phyloP scores from a whole-genome alignment of 176 grass and related monocot species.

The Musa beccarii region DNA sequence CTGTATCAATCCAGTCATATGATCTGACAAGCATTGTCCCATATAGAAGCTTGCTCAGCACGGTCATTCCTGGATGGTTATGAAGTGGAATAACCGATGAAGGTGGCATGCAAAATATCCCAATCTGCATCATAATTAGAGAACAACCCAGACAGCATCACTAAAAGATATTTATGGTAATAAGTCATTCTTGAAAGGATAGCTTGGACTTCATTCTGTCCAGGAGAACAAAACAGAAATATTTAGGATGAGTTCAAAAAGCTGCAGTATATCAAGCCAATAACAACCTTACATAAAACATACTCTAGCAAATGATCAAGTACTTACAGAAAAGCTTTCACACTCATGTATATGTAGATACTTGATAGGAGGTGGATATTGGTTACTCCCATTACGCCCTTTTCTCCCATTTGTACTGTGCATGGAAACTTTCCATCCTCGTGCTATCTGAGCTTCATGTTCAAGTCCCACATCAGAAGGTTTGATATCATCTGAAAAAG shows the following conservation, averaged over 20 bases:
- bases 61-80: conserved; percentile 96
- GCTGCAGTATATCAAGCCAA: not conserved
- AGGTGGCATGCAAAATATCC: conserved; percentile 96
- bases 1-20: conserved; percentile 77
- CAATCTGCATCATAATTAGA: conserved; percentile 46
- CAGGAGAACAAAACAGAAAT: not conserved
- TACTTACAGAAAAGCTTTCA: conserved; percentile 85
- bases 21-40: conserved; percentile 74
- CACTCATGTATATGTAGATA: conserved; percentile 94
- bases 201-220: not conserved
- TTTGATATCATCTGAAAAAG: conserved; percentile 69
- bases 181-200: not conserved
- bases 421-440: conserved; percentile 46
- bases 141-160: not conserved
- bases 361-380: conserved; percentile 49
- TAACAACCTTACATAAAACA: not conserved
- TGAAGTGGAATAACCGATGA: conserved; percentile 96
- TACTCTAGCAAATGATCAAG: not conserved
- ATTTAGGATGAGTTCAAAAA: not conserved
- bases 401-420: conserved; percentile 60
- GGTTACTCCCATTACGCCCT: conserved; percentile 55
- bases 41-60: conserved; percentile 96
- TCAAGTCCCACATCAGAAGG: conserved; percentile 84
- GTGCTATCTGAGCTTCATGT: conserved; percentile 71
- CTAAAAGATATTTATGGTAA: not conserved